These are phyloP conservation scores for Chimonanthus praecox DNA, from an alignment of 164 flowering plant genomes.

Conservation along the genomic window DNA sequence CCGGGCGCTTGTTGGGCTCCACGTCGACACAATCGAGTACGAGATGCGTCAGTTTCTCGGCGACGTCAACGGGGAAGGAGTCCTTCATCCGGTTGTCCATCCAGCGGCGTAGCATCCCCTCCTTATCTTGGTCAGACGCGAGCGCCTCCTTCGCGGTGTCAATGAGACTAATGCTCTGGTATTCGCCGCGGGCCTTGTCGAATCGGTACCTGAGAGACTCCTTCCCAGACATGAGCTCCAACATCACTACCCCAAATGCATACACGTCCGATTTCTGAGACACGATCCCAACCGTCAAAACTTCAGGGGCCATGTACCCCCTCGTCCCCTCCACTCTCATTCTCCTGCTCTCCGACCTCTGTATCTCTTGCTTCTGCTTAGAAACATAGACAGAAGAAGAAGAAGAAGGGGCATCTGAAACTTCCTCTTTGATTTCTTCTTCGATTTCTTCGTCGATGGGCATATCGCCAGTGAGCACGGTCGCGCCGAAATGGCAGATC, in stretches of 20 bases:
- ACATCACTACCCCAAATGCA: conserved; percentile 68
- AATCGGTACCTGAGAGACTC: conserved; percentile 53
- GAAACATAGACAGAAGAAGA: neutral
- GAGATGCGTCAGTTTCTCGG: conserved; percentile 46
- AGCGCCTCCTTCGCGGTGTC: conserved; percentile 50
- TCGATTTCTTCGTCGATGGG: conserved; percentile 3
- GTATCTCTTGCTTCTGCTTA: neutral
- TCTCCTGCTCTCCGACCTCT: conserved; percentile 8
- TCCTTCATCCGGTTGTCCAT: conserved; percentile 57
- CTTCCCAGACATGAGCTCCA: conserved; percentile 68
- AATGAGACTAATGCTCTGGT: conserved; percentile 32
- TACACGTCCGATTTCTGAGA: conserved; percentile 70
- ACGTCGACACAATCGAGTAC: conserved; percentile 65
- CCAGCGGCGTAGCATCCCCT: conserved; percentile 60
- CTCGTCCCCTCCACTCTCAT: conserved; percentile 46
- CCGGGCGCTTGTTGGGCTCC: conserved; percentile 58
- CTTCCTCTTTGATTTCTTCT: neutral
- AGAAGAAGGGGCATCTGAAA: neutral
- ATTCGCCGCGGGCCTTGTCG: conserved; percentile 31
- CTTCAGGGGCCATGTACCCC: conserved; percentile 87
- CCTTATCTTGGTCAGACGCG: conserved; percentile 20
- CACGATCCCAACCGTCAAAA: conserved; percentile 35
- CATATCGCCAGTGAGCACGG: conserved; percentile 68
- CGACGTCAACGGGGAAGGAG: conserved; percentile 68
- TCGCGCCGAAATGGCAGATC: conserved; percentile 79